Conservation (phyloP, 139 green algal genomes). For the Chlorella vulgaris region DNA sequence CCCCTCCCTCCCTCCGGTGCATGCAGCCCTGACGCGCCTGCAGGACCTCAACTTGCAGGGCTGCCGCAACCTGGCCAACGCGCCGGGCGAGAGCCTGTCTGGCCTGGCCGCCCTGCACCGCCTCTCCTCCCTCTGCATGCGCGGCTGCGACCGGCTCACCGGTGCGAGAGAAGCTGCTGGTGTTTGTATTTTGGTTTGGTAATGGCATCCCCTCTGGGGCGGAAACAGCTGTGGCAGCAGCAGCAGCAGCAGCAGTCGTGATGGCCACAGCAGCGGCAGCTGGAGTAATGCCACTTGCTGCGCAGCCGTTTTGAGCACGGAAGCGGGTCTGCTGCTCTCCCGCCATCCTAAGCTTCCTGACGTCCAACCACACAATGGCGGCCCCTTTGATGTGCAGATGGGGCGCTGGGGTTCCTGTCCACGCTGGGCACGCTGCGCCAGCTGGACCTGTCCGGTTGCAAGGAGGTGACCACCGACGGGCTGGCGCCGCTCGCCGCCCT, state of each 20-base stretch:
- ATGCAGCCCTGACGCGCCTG: conserved; percentile 27
- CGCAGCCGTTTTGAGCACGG: too few species aligned
- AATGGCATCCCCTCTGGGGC: too few species aligned
- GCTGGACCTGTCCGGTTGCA: conserved; percentile 56
- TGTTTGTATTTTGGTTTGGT: too few species aligned
- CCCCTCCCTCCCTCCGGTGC: too few species aligned
- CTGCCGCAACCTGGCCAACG: conserved; percentile 54
- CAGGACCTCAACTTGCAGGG: conserved; percentile 50
- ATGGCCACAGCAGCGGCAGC: too few species aligned
- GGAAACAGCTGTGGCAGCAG: too few species aligned
- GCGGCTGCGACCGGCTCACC: conserved; percentile 53
- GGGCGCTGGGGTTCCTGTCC: conserved; percentile 18
- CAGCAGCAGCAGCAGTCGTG: too few species aligned
- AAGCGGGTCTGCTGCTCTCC: too few species aligned
- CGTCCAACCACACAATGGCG: too few species aligned
- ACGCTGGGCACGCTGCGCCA: conserved; percentile 9
- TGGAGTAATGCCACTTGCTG: too few species aligned
- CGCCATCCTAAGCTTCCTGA: too few species aligned
- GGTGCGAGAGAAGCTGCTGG: neutral
- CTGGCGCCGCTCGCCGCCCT: conserved; percentile 35
- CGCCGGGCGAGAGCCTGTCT: conserved; percentile 10
- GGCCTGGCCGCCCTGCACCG: conserved; percentile 27
- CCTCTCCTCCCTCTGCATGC: conserved; percentile 45
- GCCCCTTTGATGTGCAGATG: conserved; percentile 20
- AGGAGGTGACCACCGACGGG: conserved; percentile 32